Percentiles rank a stretch among this genome's conserved stretches.
phyloP scores from a whole-genome alignment of 768 basidiomycete species.

The Tricholoma bakamatsutake region DNA sequence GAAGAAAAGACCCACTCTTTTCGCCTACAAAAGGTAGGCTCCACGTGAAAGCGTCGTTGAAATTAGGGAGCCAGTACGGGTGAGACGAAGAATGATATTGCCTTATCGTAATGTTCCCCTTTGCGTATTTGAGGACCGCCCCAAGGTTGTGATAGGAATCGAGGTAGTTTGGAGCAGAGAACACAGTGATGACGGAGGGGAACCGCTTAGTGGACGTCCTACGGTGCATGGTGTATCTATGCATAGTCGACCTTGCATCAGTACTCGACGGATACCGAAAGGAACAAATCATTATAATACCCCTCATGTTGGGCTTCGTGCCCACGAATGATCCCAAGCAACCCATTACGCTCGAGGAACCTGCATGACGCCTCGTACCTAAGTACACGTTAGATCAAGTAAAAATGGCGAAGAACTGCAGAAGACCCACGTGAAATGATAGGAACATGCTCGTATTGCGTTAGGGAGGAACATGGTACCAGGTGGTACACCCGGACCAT shows the following conservation, averaged over 20 bases:
- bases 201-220: constrained; percentile 94
- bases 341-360: constrained; percentile 87
- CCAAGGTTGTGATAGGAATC: constrained; percentile 97
- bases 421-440: constrained; percentile 76
- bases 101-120: constrained; percentile 93
- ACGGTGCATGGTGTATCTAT: constrained; percentile 87
- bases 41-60: constrained; percentile 98
- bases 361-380: constrained; percentile 85
- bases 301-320: constrained; percentile 98
- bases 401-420: not conserved
- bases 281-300: constrained; percentile 33
- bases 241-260: not conserved
- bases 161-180: constrained; percentile 97
- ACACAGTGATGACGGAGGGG: constrained; percentile 96
- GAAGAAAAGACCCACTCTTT: constrained; percentile 62
- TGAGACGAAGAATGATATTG: constrained; percentile 80
- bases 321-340: constrained; percentile 92
- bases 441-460: constrained; percentile 84
- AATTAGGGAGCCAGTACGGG: constrained; percentile 95
- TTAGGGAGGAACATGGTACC: constrained; percentile 75
- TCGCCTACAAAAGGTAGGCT: constrained; percentile 94
- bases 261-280: not conserved
- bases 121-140: constrained; percentile 94
- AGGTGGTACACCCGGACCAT: constrained; percentile 47
- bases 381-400: constrained; percentile 21